Percentiles rank a stretch among this genome's conserved stretches.
Evolutionary conservation across 2,329 filamentous ascomycete species (phyloP).

Genomic region (Colletotrichum salicis): DNA sequence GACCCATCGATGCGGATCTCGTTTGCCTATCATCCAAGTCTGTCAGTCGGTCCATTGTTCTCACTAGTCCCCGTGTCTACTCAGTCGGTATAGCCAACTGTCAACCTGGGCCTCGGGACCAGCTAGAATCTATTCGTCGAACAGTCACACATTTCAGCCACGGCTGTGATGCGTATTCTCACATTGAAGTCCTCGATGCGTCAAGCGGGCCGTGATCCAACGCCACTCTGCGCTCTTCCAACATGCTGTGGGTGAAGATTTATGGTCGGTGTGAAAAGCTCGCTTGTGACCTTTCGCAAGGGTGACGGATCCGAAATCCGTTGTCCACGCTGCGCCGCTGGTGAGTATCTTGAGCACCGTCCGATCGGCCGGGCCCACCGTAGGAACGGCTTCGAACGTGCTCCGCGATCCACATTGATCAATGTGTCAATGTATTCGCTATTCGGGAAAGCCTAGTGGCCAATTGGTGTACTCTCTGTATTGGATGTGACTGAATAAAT

Average conservation of each 20-base stretch:
- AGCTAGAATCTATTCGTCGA: not conserved
- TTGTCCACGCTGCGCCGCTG: not conserved
- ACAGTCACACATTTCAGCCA: not conserved
- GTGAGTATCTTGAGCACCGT: not conserved
- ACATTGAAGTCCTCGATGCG: not conserved
- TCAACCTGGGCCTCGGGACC: not conserved
- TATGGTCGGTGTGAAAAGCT: too few species aligned
- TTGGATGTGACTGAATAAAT: not conserved
- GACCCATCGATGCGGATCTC: slow-evolving; percentile 24
- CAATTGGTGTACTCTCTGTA: not conserved
- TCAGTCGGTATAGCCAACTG: not conserved
- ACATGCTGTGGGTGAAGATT: not conserved
- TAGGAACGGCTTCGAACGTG: not conserved
- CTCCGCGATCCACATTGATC: not conserved
- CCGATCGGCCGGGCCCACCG: not conserved
- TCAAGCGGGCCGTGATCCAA: slow-evolving; percentile 27
- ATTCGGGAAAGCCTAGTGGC: not conserved
- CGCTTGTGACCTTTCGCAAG: not conserved
- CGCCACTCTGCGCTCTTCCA: slow-evolving; percentile 6
- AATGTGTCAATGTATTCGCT: not conserved
- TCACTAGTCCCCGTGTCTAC: not conserved
- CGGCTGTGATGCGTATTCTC: not conserved
- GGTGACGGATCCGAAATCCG: not conserved
- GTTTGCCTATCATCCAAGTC: slow-evolving; percentile 6
- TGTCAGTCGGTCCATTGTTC: slow-evolving; percentile 8